Evolutionary conservation across 2,329 filamentous ascomycete genomes (phyloP).

Genomic region (Paecilomyces fulvus): DNA sequence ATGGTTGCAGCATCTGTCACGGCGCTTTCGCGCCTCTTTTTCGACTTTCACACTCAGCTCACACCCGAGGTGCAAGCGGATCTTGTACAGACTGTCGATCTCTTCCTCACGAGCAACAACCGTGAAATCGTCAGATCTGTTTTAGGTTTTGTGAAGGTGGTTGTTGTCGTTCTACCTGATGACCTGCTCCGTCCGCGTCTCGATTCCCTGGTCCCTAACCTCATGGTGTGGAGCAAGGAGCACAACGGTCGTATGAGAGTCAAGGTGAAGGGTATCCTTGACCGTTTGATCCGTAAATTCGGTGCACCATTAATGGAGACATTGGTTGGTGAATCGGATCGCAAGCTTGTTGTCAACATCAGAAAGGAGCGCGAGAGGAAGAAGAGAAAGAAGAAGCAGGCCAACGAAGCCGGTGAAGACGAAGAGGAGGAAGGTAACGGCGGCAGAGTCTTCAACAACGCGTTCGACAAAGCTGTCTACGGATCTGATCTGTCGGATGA

Average conservation of each 20-base stretch:
- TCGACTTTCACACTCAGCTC: slow-evolving; percentile 72
- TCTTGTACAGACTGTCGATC: slow-evolving; percentile 86
- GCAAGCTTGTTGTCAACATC: slow-evolving; percentile 87
- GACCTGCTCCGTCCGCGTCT: slow-evolving; percentile 73
- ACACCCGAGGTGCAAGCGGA: slow-evolving; percentile 65
- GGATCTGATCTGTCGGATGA: slow-evolving; percentile 58
- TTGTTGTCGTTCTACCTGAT: slow-evolving; percentile 73
- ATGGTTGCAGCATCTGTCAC: slow-evolving; percentile 98
- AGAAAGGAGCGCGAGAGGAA: slow-evolving; percentile 86
- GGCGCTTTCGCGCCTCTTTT: slow-evolving; percentile 84
- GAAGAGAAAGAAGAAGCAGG: slow-evolving; percentile 77
- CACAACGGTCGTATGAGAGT: slow-evolving; percentile 95
- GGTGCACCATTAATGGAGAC: slow-evolving; percentile 72
- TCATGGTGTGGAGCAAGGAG: slow-evolving; percentile 95
- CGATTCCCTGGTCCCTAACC: slow-evolving; percentile 69
- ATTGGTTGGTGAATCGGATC: slow-evolving; percentile 74
- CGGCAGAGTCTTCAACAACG: slow-evolving; percentile 65
- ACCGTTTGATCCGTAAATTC: slow-evolving; percentile 87
- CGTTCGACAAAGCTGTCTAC: slow-evolving; percentile 94
- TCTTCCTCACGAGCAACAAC: slow-evolving; percentile 94
- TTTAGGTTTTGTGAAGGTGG: slow-evolving; percentile 94
- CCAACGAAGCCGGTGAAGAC: slow-evolving; percentile 49
- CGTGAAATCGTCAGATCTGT: slow-evolving; percentile 93
- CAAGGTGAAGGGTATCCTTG: slow-evolving; percentile 96
- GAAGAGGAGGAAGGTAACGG: slow-evolving; percentile 44